phyloP scores from a whole-genome alignment of 345 rosid genomes.

The Ceriops decandra region DNA sequence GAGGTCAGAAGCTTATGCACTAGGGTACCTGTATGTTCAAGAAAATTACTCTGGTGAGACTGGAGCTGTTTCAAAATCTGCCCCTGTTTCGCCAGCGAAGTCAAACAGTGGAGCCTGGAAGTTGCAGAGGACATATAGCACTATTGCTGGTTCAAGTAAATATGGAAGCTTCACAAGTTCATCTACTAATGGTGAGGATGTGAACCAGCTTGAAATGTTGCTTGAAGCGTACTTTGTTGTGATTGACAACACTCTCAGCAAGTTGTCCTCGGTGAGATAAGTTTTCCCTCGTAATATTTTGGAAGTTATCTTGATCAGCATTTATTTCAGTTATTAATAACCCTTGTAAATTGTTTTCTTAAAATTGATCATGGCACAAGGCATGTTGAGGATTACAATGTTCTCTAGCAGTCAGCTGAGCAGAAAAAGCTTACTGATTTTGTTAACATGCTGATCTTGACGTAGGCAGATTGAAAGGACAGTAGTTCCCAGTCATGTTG shows the following conservation, averaged over 20 bases:
- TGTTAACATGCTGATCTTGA: neutral
- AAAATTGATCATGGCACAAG: neutral
- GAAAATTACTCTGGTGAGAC: conserved; percentile 29
- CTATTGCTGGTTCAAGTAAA: conserved; percentile 52
- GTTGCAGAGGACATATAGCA: conserved; percentile 89
- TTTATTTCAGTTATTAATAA: neutral
- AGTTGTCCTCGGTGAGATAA: conserved; percentile 68
- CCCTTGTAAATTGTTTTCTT: neutral
- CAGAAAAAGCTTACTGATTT: neutral
- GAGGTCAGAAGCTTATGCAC: conserved; percentile 58
- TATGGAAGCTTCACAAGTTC: conserved; percentile 69
- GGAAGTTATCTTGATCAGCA: conserved; percentile 1
- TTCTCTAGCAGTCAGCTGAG: neutral
- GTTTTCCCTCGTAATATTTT: neutral
- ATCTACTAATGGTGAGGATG: conserved; percentile 53
- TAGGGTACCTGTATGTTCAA: conserved; percentile 39
- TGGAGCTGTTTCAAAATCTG: conserved; percentile 59
- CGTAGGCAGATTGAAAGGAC: neutral
- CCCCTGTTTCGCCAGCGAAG: conserved; percentile 78
- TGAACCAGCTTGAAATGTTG: conserved; percentile 92
- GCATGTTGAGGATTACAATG: neutral
- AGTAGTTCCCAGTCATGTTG: neutral
- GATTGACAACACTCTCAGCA: conserved; percentile 76
- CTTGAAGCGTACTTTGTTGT: conserved; percentile 86
- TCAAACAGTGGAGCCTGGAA: conserved; percentile 46